These are phyloP conservation scores for Venturia carpophila DNA, from an alignment of 2,329 filamentous ascomycete genomes.

Conservation along the genomic window DNA sequence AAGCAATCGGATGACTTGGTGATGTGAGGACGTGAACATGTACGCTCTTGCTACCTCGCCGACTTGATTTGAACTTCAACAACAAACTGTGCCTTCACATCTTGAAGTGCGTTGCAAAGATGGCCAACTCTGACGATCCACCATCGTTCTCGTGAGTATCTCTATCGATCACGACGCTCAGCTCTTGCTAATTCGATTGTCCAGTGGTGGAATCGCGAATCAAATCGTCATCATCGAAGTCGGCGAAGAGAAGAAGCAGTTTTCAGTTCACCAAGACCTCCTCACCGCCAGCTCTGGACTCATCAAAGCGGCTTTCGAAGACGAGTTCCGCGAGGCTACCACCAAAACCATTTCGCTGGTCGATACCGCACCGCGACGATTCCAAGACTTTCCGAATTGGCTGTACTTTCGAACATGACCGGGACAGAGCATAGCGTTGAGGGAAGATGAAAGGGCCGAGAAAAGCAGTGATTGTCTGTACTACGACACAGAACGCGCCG, in stretches of 20 bases:
- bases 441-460: too few species aligned
- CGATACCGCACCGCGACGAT: background rate
- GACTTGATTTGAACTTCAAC: background rate
- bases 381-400: constrained; percentile 1
- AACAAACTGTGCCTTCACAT: background rate
- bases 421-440: too few species aligned
- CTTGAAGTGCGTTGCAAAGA: background rate
- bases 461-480: too few species aligned
- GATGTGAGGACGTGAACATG: background rate
- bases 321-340: background rate
- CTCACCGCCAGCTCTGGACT: background rate
- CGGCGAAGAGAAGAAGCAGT: background rate
- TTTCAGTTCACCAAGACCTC: constrained; percentile 1
- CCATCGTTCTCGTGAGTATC: background rate
- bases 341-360: background rate
- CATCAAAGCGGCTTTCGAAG: background rate
- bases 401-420: background rate
- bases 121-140: background rate
- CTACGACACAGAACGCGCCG: too few species aligned
- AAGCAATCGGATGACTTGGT: background rate
- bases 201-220: background rate
- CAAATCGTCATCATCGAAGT: constrained; percentile 7
- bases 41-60: background rate
- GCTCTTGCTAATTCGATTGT: background rate
- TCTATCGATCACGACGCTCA: too few species aligned